Evolutionary conservation across 23 red algal genomes (phyloP).

Genomic region (Gracilaria domingensis): DNA sequence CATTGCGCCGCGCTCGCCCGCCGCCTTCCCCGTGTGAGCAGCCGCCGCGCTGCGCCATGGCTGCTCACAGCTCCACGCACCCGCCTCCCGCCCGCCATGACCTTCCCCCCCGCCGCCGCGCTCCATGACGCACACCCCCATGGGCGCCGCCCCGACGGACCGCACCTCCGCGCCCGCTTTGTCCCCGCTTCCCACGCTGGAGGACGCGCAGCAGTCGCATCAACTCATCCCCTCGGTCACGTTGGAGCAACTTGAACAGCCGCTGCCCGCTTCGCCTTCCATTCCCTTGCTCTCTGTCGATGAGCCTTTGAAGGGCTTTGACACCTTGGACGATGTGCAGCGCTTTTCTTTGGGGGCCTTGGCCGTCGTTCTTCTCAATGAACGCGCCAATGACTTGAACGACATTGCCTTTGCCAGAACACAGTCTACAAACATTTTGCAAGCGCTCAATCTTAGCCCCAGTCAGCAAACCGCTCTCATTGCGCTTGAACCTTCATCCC

Average conservation of each 20-base stretch:
- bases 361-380: slow-evolving; percentile 52
- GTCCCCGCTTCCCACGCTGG: background rate
- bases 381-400: slow-evolving; percentile 47
- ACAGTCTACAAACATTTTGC: slow-evolving; percentile 43
- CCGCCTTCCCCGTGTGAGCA: background rate
- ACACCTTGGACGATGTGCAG: slow-evolving; percentile 75
- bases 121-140: background rate
- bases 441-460: slow-evolving; percentile 32
- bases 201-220: background rate
- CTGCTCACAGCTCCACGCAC: background rate
- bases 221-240: background rate
- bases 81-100: background rate
- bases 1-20: too few relatives aligned
- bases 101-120: background rate
- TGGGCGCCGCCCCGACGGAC: background rate
- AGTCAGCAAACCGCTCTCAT: slow-evolving; percentile 66
- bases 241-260: background rate
- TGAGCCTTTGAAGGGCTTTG: slow-evolving; percentile 67
- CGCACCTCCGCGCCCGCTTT: background rate
- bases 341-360: slow-evolving; percentile 77
- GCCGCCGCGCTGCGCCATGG: slow-evolving; percentile 22
- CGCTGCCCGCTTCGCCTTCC: background rate
- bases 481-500: slow-evolving; percentile 32
- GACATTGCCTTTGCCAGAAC: slow-evolving; percentile 69
- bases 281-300: background rate